Evolutionary conservation across 768 basidiomycete genomes (phyloP).

Genomic region (Amanita rubescens): DNA sequence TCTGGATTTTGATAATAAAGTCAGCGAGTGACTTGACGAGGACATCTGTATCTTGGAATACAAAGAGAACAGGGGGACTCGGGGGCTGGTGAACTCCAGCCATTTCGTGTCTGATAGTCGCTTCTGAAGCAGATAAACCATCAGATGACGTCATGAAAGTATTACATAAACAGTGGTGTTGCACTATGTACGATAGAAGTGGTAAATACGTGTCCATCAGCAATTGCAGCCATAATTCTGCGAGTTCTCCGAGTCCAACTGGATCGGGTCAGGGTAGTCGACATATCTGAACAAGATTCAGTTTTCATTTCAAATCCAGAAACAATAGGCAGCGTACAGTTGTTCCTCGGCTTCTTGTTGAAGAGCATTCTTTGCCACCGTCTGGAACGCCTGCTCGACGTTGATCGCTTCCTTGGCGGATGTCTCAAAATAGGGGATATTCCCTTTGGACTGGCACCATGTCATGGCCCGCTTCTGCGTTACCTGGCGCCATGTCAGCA

Average conservation of each 20-base stretch:
- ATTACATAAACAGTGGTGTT: not conserved
- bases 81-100: conserved; percentile 46
- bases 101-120: conserved; percentile 15
- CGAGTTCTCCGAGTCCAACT: conserved; percentile 87
- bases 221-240: conserved; percentile 93
- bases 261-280: conserved; percentile 98
- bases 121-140: not conserved
- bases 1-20: conserved; percentile 84
- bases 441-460: conserved; percentile 99
- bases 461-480: conserved; percentile 99
- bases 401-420: conserved; percentile 99
- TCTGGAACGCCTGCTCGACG: conserved; percentile 99
- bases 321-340: conserved; percentile 48
- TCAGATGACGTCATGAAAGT: conserved; percentile 1
- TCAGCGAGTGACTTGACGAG: conserved; percentile 65
- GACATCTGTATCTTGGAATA: conserved; percentile 49
- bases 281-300: conserved; percentile 58
- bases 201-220: conserved; percentile 25
- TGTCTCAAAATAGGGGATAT: conserved; percentile 99
- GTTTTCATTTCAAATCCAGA: conserved; percentile 1
- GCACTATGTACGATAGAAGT: not conserved
- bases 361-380: conserved; percentile 98
- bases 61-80: conserved; percentile 59
- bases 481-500: conserved; percentile 44
- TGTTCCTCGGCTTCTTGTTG: conserved; percentile 97